Evolutionary conservation across 371 early-diverging fungal genomes (phyloP), one percentile per base, ranked within the genome.

Genomic region (Circinella minor): DNA sequence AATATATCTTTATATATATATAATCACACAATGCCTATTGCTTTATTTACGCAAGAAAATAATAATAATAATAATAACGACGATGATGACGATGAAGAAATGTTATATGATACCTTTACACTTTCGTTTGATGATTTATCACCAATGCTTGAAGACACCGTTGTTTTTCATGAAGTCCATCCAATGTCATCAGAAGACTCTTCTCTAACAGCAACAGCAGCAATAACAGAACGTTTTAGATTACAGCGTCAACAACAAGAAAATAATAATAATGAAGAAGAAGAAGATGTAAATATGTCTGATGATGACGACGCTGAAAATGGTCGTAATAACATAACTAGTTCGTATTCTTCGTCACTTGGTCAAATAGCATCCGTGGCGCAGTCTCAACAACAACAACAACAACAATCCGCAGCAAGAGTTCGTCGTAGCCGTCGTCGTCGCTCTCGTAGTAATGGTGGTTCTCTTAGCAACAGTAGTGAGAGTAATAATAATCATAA

Each of bases 361-460:
- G 57, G 57, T 34, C 57, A 57, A 57, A 57, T 57, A 10, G 34
- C 57, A 57, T 57, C 57, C 34, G 57, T 57, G 57, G 34, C 57
- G 57, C 57, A 57, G 34, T 57, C 34, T 57, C 57, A 57, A n/a
- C 51, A 51, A n/a, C 51, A 47, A 15, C 47, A 47, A 15, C 47
- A 47, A 15, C 47, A 51, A 51, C 57, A 37, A 34, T 57, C 57
- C 57, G 57, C 57, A 57, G 57, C 57, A 27, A 57, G 57, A 34
- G 57, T 57, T 7, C 57, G 57, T 34, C 55, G 55, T 18, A 10
- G 55, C n/a, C 55, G 11, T 20, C 20, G n/a, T 34, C 51, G 51
- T 51, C 14, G 51, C 15, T 1, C 17, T 13, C 14, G 51, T 51
- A n/a, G n/a, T n/a, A 5, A 15, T 7, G 15, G 51, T n/a, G 15